Evolutionary conservation across 176 grass and related monocot species (phyloP).

Genomic region (bread wheat (Triticum aestivum)): DNA sequence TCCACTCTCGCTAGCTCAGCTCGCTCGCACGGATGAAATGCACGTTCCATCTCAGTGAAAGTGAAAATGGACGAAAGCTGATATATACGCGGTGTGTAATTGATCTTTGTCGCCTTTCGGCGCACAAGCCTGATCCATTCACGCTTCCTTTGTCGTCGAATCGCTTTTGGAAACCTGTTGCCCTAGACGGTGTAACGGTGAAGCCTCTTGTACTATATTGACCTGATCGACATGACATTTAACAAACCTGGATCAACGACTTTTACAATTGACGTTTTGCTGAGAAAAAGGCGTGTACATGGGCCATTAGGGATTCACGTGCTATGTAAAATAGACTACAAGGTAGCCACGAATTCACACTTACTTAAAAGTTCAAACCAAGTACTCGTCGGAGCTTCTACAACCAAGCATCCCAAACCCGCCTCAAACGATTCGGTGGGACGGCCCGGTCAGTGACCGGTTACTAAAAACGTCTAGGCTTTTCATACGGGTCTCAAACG

Average conservation of each 20-base stretch:
- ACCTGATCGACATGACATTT: slow-evolving; percentile 44
- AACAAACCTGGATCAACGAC: slow-evolving; percentile 43
- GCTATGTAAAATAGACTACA: neutral
- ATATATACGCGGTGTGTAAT: neutral
- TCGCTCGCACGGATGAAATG: neutral
- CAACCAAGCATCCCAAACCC: too few relatives aligned
- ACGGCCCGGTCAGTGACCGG: too few relatives aligned
- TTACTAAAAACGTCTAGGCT: too few relatives aligned
- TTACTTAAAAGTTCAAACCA: too few relatives aligned
- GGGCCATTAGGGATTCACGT: too few relatives aligned
- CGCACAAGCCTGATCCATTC: slow-evolving; percentile 41
- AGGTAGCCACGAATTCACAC: too few relatives aligned
- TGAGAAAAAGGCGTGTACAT: neutral
- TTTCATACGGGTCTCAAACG: too few relatives aligned
- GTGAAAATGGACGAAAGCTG: slow-evolving; percentile 14
- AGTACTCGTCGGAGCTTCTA: too few relatives aligned
- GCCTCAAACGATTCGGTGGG: too few relatives aligned
- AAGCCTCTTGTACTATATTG: slow-evolving; percentile 36
- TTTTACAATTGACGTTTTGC: slow-evolving; percentile 9
- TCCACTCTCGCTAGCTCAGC: neutral
- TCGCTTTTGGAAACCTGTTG: slow-evolving; percentile 44
- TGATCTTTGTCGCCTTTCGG: slow-evolving; percentile 41
- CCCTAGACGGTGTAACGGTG: slow-evolving; percentile 55
- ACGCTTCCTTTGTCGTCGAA: slow-evolving; percentile 38
- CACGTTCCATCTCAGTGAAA: slow-evolving; percentile 5